Percentiles rank a stretch among this genome's conserved stretches.
Conservation (phyloP, 495 filamentous ascomycete species). For the Oleoguttula mirabilis region DNA sequence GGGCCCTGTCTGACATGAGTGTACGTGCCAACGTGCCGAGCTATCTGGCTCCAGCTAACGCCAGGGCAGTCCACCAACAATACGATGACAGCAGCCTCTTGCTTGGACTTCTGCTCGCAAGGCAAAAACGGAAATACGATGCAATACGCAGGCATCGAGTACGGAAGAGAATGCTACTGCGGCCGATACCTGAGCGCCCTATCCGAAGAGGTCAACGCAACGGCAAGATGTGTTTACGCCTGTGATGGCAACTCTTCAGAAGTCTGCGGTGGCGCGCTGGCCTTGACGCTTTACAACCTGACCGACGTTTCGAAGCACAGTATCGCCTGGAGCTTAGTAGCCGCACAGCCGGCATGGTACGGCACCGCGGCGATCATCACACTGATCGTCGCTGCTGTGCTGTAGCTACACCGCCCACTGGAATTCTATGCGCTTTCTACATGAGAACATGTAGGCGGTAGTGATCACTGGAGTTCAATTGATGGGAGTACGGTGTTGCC, state of each 20-base stretch:
- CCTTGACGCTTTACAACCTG: conserved; percentile 17
- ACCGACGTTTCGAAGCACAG: conserved; percentile 4
- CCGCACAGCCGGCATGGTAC: conserved; percentile 6
- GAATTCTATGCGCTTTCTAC: no score
- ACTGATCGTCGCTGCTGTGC: conserved; percentile 1
- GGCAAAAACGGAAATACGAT: conserved; percentile 10
- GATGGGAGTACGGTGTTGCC: no score
- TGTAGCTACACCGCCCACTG: no score
- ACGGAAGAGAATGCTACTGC: conserved; percentile 27
- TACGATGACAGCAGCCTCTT: conserved; percentile 22
- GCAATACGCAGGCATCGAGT: conserved; percentile 27
- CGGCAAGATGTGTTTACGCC: conserved; percentile 13
- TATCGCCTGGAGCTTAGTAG: conserved; percentile 1
- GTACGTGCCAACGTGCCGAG: no score
- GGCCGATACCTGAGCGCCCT: conserved; percentile 11
- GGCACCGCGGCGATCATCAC: conserved; percentile 3
- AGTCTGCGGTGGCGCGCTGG: conserved; percentile 22
- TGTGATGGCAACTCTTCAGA: conserved; percentile 21
- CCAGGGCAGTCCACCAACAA: conserved; percentile 22
- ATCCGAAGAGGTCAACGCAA: conserved; percentile 18
- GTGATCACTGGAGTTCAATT: no score
- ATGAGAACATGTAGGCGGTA: no score
- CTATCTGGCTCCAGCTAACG: no score
- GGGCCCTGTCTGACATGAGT: conserved; percentile 20
- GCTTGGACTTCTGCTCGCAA: conserved; percentile 22